Evolutionary conservation across 2,329 filamentous ascomycete genomes (phyloP).

Genomic region (Penicillium palitans): DNA sequence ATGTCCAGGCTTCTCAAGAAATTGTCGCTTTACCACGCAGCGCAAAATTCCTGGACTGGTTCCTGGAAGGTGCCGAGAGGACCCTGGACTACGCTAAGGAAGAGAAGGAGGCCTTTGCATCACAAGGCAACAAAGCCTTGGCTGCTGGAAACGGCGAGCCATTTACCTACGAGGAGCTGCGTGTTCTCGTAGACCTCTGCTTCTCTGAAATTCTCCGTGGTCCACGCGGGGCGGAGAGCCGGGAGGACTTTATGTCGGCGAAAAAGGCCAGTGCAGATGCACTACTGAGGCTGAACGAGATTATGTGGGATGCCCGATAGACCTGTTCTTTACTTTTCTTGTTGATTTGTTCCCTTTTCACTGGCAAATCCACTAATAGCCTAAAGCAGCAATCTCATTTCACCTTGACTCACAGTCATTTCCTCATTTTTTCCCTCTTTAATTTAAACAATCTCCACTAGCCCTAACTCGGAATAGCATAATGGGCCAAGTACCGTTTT

Average conservation of each 20-base stretch:
- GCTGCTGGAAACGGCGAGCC: conserved; percentile 43
- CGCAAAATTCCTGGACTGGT: conserved; percentile 51
- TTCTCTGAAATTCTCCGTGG: conserved; percentile 48
- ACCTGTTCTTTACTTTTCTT: neutral
- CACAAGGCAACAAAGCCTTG: conserved; percentile 36
- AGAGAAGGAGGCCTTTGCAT: conserved; percentile 44
- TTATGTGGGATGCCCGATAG: conserved; percentile 50
- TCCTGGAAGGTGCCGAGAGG: conserved; percentile 49
- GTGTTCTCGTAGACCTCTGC: conserved; percentile 47
- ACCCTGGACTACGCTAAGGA: conserved; percentile 47
- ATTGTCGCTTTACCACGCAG: conserved; percentile 45
- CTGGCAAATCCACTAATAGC: neutral
- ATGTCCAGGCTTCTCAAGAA: conserved; percentile 29
- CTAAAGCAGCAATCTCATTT: conserved; percentile 1
- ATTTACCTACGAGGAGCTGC: conserved; percentile 49
- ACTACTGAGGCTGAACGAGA: conserved; percentile 46
- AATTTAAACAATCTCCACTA: conserved; percentile 21
- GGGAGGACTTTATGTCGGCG: conserved; percentile 49
- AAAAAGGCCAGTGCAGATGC: conserved; percentile 49
- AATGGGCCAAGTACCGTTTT: conserved; percentile 10
- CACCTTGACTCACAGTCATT: conserved; percentile 13
- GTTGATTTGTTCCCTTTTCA: neutral
- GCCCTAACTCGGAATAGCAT: conserved; percentile 11
- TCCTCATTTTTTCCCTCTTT: conserved; percentile 18
- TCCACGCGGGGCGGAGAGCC: conserved; percentile 42